Evolutionary conservation across 1,139 yeast genomes (phyloP).

Genomic region (Candida sanyaensis): DNA sequence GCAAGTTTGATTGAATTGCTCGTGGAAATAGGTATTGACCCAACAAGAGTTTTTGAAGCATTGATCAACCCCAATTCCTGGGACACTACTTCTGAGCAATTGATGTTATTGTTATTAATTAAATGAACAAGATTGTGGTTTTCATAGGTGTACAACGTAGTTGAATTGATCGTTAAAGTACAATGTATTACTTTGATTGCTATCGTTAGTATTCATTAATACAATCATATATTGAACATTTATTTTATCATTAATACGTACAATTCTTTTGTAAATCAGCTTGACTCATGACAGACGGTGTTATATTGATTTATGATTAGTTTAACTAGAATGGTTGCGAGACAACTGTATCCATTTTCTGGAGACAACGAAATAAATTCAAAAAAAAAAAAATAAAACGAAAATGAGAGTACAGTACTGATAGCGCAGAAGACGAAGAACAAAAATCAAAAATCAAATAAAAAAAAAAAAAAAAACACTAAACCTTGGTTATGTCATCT

Average conservation of each 20-base stretch:
- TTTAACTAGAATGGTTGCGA: too few species aligned
- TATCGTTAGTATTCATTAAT: too few species aligned
- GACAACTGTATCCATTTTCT: neutral
- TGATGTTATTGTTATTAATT: constrained; percentile 37
- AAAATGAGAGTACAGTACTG: neutral
- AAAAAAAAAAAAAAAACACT: neutral
- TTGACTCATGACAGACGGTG: constrained; percentile 18
- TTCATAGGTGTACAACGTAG: constrained; percentile 58
- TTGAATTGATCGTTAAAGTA: constrained; percentile 53
- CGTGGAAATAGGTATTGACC: constrained; percentile 40
- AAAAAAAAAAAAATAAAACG: neutral
- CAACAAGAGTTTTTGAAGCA: constrained; percentile 46
- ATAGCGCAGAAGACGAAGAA: neutral
- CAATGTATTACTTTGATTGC: constrained; percentile 36
- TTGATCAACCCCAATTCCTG: constrained; percentile 57
- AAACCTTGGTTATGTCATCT: neutral
- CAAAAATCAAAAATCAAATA: neutral
- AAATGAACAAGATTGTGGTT: constrained; percentile 23
- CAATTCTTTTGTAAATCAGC: constrained; percentile 32
- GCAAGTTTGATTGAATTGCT: constrained; percentile 33
- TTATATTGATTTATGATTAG: neutral
- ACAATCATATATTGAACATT: neutral
- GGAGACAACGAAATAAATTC: neutral
- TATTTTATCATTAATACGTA: constrained; percentile 21
- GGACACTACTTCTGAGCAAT: constrained; percentile 56